Conservation (phyloP, 2,329 filamentous ascomycete species). For the Ophiosphaerella narmari region DNA sequence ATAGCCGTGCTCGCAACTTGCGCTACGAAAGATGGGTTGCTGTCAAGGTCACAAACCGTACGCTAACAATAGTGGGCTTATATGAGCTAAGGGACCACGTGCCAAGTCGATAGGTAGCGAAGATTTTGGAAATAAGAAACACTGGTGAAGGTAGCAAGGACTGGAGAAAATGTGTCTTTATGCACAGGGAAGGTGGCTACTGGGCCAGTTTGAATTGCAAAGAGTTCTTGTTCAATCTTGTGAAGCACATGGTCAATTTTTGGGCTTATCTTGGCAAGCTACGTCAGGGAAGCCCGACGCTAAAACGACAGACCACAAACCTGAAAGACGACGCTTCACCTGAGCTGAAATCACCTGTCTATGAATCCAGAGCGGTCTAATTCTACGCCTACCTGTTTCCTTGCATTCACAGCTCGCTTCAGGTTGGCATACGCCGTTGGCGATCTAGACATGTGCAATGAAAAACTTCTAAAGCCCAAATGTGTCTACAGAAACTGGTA, state of each 20-base stretch:
- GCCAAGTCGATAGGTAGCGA: conserved; percentile 34
- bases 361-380: too few relatives aligned
- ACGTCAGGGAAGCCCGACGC: conserved; percentile 16
- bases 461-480: neutral
- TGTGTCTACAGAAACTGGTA: neutral
- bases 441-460: neutral
- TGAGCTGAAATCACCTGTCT: neutral
- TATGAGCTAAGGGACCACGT: conserved; percentile 31
- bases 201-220: too few relatives aligned
- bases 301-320: conserved; percentile 12
- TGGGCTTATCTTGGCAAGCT: conserved; percentile 16
- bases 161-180: neutral
- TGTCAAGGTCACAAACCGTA: neutral
- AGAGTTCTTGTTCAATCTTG: too few relatives aligned
- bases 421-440: too few relatives aligned
- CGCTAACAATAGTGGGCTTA: conserved; percentile 10
- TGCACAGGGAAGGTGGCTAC: too few relatives aligned
- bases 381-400: too few relatives aligned
- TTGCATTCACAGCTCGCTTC: too few relatives aligned
- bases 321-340: conserved; percentile 8
- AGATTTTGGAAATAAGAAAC: neutral
- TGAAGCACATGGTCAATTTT: neutral
- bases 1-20: conserved; percentile 19
- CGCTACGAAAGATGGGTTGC: conserved; percentile 12
- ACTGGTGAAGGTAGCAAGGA: conserved; percentile 1